Conservation (phyloP, 768 basidiomycete genomes). For the Kwoniella mangroviensis region DNA sequence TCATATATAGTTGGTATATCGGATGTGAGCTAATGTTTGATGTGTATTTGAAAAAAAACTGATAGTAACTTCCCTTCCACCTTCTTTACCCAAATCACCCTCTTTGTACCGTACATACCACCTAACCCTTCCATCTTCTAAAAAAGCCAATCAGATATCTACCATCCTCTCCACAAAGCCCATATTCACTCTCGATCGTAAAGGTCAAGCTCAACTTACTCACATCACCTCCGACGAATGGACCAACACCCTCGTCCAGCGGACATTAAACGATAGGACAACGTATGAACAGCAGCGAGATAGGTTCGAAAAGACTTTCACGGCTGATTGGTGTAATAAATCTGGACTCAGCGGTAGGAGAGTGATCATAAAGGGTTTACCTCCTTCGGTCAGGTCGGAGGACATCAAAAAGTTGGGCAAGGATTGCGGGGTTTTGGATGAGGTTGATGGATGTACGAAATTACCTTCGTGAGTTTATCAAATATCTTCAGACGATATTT, state of each 20-base stretch:
- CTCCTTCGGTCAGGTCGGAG: neutral
- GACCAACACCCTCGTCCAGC: constrained; percentile 10
- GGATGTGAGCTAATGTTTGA: no score
- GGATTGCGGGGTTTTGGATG: constrained; percentile 25
- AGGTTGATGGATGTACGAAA: constrained; percentile 6
- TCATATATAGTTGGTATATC: no score
- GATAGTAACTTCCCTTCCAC: constrained; percentile 27
- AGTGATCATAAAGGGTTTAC: constrained; percentile 28
- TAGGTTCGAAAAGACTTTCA: constrained; percentile 7
- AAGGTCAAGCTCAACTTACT: neutral
- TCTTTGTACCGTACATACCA: constrained; percentile 24
- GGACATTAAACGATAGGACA: neutral
- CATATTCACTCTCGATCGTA: constrained; percentile 3
- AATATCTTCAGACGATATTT: no score
- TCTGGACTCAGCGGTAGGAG: constrained; percentile 17
- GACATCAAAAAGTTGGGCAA: constrained; percentile 24
- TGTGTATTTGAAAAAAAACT: no score
- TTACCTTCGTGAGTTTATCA: constrained; percentile 28
- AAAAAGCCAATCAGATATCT: constrained; percentile 3
- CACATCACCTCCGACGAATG: neutral
- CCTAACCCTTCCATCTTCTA: constrained; percentile 9
- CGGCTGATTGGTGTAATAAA: constrained; percentile 18
- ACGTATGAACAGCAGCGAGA: neutral
- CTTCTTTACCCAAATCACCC: constrained; percentile 25
- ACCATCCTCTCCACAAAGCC: constrained; percentile 12